Conservation (phyloP, 1,139 yeast species). For the Zygosaccharomyces sapae region DNA sequence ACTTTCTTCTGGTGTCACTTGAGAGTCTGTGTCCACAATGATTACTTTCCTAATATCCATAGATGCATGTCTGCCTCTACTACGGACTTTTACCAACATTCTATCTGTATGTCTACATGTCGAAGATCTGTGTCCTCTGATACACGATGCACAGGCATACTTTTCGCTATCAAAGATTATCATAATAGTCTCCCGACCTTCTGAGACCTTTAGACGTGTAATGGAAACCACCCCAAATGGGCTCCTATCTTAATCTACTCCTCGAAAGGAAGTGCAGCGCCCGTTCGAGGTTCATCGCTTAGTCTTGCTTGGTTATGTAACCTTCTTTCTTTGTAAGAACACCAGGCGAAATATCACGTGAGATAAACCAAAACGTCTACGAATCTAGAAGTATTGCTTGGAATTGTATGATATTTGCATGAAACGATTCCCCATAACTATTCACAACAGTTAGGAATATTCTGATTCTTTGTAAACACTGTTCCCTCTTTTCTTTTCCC, state of each 20-base stretch:
- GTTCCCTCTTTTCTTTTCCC: background rate
- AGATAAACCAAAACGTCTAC: background rate
- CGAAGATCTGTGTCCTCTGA: conserved; percentile 88
- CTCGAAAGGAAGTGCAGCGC: background rate
- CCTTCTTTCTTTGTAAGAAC: background rate
- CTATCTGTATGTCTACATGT: conserved; percentile 78
- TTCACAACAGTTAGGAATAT: too few species aligned
- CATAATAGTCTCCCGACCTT: conserved; percentile 43
- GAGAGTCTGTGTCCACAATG: conserved; percentile 32
- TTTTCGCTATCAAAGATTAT: conserved; percentile 79
- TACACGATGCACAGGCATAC: conserved; percentile 87
- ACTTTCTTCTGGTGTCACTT: conserved; percentile 19
- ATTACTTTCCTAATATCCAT: conserved; percentile 34
- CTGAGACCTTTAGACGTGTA: background rate
- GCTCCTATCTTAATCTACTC: background rate
- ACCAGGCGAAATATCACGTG: conserved; percentile 1
- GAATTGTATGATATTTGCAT: background rate
- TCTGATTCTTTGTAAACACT: background rate
- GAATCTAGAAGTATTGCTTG: background rate
- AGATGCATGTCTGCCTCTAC: conserved; percentile 71
- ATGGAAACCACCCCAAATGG: background rate
- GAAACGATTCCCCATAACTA: background rate
- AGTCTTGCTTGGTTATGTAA: background rate
- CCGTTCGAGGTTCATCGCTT: conserved; percentile 2
- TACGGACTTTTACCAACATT: conserved; percentile 79